Percentiles rank a stretch among this genome's conserved stretches.
Conservation (phyloP, 163 green algal species). For the Chlamydomonas reinhardtii region DNA sequence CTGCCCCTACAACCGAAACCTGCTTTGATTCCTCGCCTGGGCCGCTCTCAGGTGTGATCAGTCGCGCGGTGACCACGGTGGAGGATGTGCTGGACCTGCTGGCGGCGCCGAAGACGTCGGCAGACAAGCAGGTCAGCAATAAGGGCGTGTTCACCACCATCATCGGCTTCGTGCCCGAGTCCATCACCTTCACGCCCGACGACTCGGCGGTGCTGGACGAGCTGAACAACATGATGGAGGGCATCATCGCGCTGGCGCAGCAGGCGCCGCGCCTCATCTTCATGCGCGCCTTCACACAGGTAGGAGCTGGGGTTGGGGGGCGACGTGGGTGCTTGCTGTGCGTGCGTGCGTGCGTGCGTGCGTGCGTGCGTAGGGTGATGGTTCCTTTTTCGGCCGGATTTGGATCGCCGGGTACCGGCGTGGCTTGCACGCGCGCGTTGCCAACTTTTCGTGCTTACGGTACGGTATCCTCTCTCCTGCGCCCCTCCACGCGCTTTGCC, state of each 20-base stretch:
- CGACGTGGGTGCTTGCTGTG: no score
- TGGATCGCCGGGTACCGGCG: no score
- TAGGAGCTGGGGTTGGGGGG: no score
- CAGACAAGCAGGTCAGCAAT: slow-evolving; percentile 67
- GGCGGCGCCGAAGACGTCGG: slow-evolving; percentile 55
- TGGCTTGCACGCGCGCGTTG: no score
- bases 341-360: no score
- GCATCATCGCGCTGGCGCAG: slow-evolving; percentile 72
- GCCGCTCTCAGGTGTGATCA: slow-evolving; percentile 51
- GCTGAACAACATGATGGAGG: slow-evolving; percentile 81
- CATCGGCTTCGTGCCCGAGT: slow-evolving; percentile 75
- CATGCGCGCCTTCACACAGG: slow-evolving; percentile 79
- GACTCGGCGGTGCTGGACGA: slow-evolving; percentile 66
- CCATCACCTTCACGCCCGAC: slow-evolving; percentile 79
- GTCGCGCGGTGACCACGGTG: slow-evolving; percentile 52
- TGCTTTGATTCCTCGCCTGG: no score
- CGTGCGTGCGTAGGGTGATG: no score
- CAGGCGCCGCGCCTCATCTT: slow-evolving; percentile 82
- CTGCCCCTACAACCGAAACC: no score
- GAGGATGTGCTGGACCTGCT: slow-evolving; percentile 72
- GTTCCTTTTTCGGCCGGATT: no score
- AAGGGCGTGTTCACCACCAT: slow-evolving; percentile 85
- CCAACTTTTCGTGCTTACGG: no score
- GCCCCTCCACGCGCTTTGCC: no score
- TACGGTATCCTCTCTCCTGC: no score